These are phyloP conservation scores for Pelargonium australe DNA, from an alignment of 441 rosid species.

Conservation along the genomic window DNA sequence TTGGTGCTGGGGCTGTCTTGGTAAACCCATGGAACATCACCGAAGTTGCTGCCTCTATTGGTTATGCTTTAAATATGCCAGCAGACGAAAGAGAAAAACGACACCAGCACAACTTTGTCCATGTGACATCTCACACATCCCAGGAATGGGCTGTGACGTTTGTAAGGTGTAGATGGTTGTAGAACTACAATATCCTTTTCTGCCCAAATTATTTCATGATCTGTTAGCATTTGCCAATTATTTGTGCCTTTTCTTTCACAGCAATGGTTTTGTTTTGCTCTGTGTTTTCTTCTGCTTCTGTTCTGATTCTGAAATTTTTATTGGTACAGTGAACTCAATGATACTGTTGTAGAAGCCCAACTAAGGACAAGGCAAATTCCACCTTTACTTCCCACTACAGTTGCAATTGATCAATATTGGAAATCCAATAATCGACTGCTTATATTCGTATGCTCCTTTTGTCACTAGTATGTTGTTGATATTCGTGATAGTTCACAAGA, in stretches of 20 bases:
- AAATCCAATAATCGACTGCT: constrained; percentile 52
- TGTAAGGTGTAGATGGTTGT: constrained; percentile 55
- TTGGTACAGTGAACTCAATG: constrained; percentile 63
- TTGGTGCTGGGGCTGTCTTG: constrained; percentile 98
- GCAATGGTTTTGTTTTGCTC: too few species aligned
- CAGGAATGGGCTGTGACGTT: constrained; percentile 99
- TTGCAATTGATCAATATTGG: constrained; percentile 39
- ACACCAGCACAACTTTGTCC: constrained; percentile 68
- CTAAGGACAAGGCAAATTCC: constrained; percentile 62
- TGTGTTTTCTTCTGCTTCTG: background rate
- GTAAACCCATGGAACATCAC: constrained; percentile 99
- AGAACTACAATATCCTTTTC: background rate
- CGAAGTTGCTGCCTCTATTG: constrained; percentile 96
- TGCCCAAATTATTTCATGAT: background rate
- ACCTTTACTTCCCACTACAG: constrained; percentile 54
- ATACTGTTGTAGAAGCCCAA: constrained; percentile 72
- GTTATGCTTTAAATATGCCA: constrained; percentile 72
- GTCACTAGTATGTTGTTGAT: background rate
- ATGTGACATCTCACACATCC: constrained; percentile 83
- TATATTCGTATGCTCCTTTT: constrained; percentile 43
- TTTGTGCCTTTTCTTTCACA: background rate
- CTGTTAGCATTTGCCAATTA: background rate
- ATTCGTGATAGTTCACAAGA: background rate
- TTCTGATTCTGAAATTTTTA: constrained; percentile 2
- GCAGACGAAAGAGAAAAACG: constrained; percentile 89